A percentile compares a stretch with the other conserved stretches of the same genome.
phyloP scores from a whole-genome alignment of 1,284 basidiomycete genomes.

The Trichosporon asahii region DNA sequence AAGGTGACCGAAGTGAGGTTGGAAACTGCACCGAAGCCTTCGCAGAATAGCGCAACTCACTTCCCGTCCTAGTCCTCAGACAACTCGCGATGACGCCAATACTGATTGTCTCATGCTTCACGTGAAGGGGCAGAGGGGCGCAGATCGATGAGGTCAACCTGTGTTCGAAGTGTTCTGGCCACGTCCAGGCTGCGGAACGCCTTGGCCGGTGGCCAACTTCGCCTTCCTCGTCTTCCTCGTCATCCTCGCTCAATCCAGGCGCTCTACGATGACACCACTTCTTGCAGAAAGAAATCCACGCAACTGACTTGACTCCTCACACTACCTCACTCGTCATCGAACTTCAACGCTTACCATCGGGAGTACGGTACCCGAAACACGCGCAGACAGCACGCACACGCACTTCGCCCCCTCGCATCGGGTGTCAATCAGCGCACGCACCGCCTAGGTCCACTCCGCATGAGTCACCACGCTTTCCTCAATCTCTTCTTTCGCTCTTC shows the following conservation, averaged over 20 bases:
- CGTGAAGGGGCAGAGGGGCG: background rate
- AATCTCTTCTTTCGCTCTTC: background rate
- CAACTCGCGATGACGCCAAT: background rate
- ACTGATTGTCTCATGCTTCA: background rate
- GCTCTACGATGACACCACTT: too few species aligned
- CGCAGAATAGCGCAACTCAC: too few species aligned
- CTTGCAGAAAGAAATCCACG: too few species aligned
- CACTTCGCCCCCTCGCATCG: background rate
- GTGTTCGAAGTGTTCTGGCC: background rate
- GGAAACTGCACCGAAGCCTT: too few species aligned
- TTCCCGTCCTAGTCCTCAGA: too few species aligned
- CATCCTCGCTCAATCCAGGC: background rate
- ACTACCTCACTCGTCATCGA: background rate
- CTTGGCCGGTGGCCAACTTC: background rate
- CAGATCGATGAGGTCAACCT: background rate
- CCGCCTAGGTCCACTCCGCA: background rate
- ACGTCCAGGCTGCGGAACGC: background rate
- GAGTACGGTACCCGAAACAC: background rate
- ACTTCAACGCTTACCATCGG: background rate
- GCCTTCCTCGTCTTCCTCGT: background rate
- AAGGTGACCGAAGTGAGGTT: too few species aligned
- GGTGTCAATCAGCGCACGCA: background rate
- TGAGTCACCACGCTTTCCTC: constrained; percentile 2
- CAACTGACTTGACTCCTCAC: background rate
- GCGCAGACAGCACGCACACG: background rate